Conservation (phyloP, 2,329 filamentous ascomycete genomes). For the Trichoderma sp. region DNA sequence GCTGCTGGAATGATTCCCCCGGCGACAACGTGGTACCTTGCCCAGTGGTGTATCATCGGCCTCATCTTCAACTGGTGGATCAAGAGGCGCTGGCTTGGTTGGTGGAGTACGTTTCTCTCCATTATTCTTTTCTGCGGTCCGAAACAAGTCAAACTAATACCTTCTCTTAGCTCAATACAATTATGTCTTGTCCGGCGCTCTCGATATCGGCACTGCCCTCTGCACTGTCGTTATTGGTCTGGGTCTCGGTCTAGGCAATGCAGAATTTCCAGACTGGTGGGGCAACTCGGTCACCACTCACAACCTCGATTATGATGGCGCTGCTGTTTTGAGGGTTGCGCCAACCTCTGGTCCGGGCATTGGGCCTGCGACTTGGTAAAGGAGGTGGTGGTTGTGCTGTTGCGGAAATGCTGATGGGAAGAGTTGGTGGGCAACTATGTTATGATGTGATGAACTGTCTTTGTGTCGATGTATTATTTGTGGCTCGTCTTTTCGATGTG, state of each 20-base stretch:
- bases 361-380: slow-evolving; percentile 18
- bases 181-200: slow-evolving; percentile 59
- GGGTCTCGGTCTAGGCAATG: slow-evolving; percentile 48
- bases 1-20: slow-evolving; percentile 54
- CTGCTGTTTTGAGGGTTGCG: slow-evolving; percentile 30
- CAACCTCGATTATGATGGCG: slow-evolving; percentile 37
- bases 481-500: neutral
- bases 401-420: neutral
- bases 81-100: slow-evolving; percentile 51
- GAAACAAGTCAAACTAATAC: neutral
- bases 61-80: slow-evolving; percentile 58
- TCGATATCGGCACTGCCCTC: slow-evolving; percentile 61
- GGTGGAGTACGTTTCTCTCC: slow-evolving; percentile 51
- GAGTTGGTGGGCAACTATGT: neutral
- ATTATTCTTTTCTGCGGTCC: neutral
- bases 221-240: slow-evolving; percentile 56
- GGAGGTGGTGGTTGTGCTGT: neutral
- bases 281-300: slow-evolving; percentile 36
- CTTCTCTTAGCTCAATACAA: slow-evolving; percentile 47
- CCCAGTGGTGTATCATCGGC: slow-evolving; percentile 57
- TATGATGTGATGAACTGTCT: neutral
- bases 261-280: slow-evolving; percentile 53
- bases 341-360: slow-evolving; percentile 12
- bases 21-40: slow-evolving; percentile 57
- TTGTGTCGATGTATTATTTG: neutral